These are phyloP conservation scores for Cytospora piceicola DNA, from an alignment of 2,329 filamentous ascomycete species.

Conservation along the genomic window DNA sequence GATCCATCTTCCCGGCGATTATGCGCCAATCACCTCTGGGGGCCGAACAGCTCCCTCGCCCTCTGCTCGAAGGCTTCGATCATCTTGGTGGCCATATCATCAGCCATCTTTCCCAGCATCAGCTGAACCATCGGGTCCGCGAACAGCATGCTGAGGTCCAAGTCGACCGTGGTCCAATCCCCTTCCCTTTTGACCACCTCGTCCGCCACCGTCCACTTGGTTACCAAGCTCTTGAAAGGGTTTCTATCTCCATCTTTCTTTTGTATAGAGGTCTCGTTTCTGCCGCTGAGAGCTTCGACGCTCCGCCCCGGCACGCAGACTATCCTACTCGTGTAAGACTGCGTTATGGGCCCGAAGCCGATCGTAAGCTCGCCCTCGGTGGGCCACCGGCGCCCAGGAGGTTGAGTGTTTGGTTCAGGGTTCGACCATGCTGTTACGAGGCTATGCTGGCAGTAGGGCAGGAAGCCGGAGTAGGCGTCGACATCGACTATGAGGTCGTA, in stretches of 20 bases:
- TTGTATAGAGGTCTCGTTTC: slow-evolving; percentile 52
- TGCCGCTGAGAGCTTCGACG: slow-evolving; percentile 78
- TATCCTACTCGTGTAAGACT: slow-evolving; percentile 80
- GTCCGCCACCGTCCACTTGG: slow-evolving; percentile 66
- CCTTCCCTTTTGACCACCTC: slow-evolving; percentile 37
- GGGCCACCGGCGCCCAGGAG: slow-evolving; percentile 60
- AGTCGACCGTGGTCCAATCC: slow-evolving; percentile 70
- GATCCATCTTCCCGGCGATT: not conserved
- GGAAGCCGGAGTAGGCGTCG: slow-evolving; percentile 79
- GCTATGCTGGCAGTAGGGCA: slow-evolving; percentile 86
- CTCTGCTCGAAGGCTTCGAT: slow-evolving; percentile 89
- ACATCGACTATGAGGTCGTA: slow-evolving; percentile 90
- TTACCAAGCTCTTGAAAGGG: slow-evolving; percentile 68
- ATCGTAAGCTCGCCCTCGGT: slow-evolving; percentile 77
- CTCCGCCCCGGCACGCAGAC: slow-evolving; percentile 73
- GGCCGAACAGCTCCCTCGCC: slow-evolving; percentile 63
- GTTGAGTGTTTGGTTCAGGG: slow-evolving; percentile 47
- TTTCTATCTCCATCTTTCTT: slow-evolving; percentile 21
- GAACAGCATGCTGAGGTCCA: slow-evolving; percentile 83
- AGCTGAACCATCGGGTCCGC: slow-evolving; percentile 85
- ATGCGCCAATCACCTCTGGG: slow-evolving; percentile 4
- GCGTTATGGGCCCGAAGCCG: slow-evolving; percentile 82
- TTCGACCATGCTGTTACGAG: slow-evolving; percentile 75
- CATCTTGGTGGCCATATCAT: slow-evolving; percentile 85
- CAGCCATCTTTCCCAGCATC: slow-evolving; percentile 78